Evolutionary conservation across 2,329 filamentous ascomycete genomes (phyloP), one percentile per base, ranked within the genome.

Genomic region (Nemania sp.): DNA sequence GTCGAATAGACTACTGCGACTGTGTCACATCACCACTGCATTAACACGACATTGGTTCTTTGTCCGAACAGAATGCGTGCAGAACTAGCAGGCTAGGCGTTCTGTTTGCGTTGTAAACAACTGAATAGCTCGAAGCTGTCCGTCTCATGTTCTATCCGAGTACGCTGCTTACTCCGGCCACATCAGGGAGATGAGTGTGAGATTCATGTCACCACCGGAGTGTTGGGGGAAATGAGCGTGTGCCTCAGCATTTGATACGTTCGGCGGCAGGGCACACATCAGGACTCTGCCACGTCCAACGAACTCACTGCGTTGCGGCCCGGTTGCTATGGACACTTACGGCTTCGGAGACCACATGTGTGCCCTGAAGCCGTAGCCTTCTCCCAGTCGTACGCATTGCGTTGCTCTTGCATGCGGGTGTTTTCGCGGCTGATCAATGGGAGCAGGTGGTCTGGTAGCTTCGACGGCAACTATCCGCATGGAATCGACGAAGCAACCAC

Each of bases 1-100:
- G 55, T 60, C 39, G 48, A 35, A 51, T 57, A 53, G 54, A 55
- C 65, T 65, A 65, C 62, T 63, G 65, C 60, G 60, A 57, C 62
- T 54, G 48, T 54, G 60, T 66, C 64, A 66, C 64, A 57, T 56
- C 59, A 45, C 37, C 35, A 54, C 43, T 51, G 37, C 54, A 51
- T 62, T 40, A 40, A 55, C 45, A 50, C 37, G 54, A 48, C 52
- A n/a, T 58, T 59, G 40, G 55, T 48, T 20, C 49, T 63, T 63
- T 29, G 62, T 43, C 57, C 64, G 56, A 56, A 29, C 34, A 53
- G 13, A 45, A 51, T 47, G 47, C 18, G 42, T 39, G 53, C 48
- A 51, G 57, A 54, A 29, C 39, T 43, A 35, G 34, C 35, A 12
- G n/a, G n/a, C 11, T 13, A 53, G 58, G 34, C 17, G 7, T 51